A percentile compares a stretch with the other conserved stretches of the same genome.
These are phyloP conservation scores for Aspergillus ochraceoroseus DNA, from an alignment of 2,329 filamentous ascomycete genomes.

Conservation along the genomic window DNA sequence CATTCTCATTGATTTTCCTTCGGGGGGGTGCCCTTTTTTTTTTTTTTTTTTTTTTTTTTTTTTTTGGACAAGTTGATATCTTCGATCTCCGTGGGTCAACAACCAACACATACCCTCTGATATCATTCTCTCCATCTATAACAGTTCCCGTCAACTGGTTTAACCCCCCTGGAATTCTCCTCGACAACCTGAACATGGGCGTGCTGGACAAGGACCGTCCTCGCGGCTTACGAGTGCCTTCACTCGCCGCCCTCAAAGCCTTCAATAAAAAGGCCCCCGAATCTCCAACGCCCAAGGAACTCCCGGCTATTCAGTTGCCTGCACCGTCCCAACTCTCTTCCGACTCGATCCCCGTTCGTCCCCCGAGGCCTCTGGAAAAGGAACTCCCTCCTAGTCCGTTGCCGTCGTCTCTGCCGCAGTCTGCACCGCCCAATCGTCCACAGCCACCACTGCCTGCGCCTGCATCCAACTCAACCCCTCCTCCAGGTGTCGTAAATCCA, in stretches of 20 bases:
- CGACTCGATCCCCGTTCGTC: slow-evolving; percentile 10
- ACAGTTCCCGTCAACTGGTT: too few relatives aligned
- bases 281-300: slow-evolving; percentile 19
- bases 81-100: too few relatives aligned
- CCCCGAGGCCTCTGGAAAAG: slow-evolving; percentile 24
- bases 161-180: too few relatives aligned
- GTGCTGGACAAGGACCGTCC: slow-evolving; percentile 35
- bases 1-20: background rate
- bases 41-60: too few relatives aligned
- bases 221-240: slow-evolving; percentile 33
- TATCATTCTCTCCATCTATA: too few relatives aligned
- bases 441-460: slow-evolving; percentile 1
- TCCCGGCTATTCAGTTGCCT: slow-evolving; percentile 12
- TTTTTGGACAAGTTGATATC: too few relatives aligned
- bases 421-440: background rate
- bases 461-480: slow-evolving; percentile 1
- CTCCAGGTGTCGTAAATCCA: slow-evolving; percentile 1
- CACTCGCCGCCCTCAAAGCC: slow-evolving; percentile 31
- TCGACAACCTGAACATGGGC: slow-evolving; percentile 23
- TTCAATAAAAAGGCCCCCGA: slow-evolving; percentile 25
- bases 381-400: slow-evolving; percentile 27
- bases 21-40: background rate
- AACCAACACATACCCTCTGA: too few relatives aligned
- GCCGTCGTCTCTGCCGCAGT: slow-evolving; percentile 7
- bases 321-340: slow-evolving; percentile 8